Evolutionary conservation across 139 green algal species (phyloP).

Genomic region (Zygnema cylindricum): DNA sequence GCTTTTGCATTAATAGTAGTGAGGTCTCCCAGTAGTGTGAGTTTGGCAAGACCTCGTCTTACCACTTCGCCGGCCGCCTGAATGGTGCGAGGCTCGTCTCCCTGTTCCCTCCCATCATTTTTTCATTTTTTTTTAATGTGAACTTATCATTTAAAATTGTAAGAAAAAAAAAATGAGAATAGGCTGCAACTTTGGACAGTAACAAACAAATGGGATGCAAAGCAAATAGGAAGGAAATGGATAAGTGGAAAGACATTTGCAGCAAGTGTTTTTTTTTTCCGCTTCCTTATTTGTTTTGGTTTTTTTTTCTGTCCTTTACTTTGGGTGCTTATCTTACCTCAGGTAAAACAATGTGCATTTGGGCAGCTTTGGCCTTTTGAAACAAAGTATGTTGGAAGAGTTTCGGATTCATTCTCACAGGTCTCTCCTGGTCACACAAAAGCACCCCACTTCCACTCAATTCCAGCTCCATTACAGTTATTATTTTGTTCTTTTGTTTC

Average conservation of each 20-base stretch:
- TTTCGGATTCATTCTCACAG: conserved; percentile 79
- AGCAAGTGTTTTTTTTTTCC: too few relatives aligned
- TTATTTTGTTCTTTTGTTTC: too few relatives aligned
- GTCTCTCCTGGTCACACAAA: conserved; percentile 43
- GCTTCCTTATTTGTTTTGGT: too few relatives aligned
- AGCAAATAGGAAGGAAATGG: neutral
- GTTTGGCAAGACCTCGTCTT: conserved; percentile 67
- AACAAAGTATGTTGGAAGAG: conserved; percentile 80
- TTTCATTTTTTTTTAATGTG: too few relatives aligned
- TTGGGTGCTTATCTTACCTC: conserved; percentile 68
- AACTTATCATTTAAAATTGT: too few relatives aligned
- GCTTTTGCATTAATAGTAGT: conserved; percentile 57
- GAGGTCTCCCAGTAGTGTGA: conserved; percentile 81
- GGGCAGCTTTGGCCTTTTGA: conserved; percentile 68
- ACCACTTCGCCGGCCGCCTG: conserved; percentile 74
- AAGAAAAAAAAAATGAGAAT: too few relatives aligned
- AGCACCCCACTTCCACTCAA: too few relatives aligned
- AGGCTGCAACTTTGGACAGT: too few relatives aligned
- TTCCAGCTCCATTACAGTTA: too few relatives aligned
- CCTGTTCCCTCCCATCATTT: conserved; percentile 53
- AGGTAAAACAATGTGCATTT: conserved; percentile 84
- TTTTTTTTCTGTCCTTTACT: too few relatives aligned
- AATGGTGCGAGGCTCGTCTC: conserved; percentile 74
- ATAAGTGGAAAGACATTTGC: too few relatives aligned
- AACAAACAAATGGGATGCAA: too few relatives aligned